These are phyloP conservation scores for Aquilaria agallochum DNA, from an alignment of 441 rosid species.

Conservation along the genomic window DNA sequence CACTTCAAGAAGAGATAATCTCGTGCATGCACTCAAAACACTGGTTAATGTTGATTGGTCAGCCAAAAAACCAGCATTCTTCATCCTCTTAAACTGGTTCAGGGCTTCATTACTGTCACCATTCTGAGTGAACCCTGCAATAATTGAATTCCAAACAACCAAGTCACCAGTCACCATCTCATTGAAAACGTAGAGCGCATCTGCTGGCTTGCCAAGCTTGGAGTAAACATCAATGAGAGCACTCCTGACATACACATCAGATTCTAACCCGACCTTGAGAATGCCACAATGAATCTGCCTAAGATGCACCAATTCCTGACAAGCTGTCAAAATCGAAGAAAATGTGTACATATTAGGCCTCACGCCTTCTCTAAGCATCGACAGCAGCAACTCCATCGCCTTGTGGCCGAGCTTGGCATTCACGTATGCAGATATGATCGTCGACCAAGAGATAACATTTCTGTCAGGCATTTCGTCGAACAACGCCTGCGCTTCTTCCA, in stretches of 20 bases:
- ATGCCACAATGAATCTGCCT: slow-evolving; percentile 60
- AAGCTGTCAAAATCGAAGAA: slow-evolving; percentile 63
- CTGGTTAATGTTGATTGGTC: slow-evolving; percentile 63
- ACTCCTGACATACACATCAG: slow-evolving; percentile 70
- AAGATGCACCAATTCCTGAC: slow-evolving; percentile 34
- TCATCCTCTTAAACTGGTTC: slow-evolving; percentile 62
- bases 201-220: slow-evolving; percentile 41
- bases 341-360: slow-evolving; percentile 66
- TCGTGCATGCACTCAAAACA: slow-evolving; percentile 70
- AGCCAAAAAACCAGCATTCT: slow-evolving; percentile 55
- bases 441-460: slow-evolving; percentile 72
- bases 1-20: slow-evolving; percentile 51
- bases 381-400: slow-evolving; percentile 48
- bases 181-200: slow-evolving; percentile 44
- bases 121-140: slow-evolving; percentile 70
- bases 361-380: slow-evolving; percentile 59
- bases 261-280: slow-evolving; percentile 51
- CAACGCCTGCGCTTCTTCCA: slow-evolving; percentile 40
- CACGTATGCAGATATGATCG: slow-evolving; percentile 62
- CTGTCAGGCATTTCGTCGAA: slow-evolving; percentile 61
- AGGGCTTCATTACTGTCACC: slow-evolving; percentile 54
- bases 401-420: slow-evolving; percentile 27
- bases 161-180: slow-evolving; percentile 63
- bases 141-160: slow-evolving; percentile 76
- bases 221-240: slow-evolving; percentile 71